Evolutionary conservation across 2,329 filamentous ascomycete genomes (phyloP).

Genomic region (Pseudogymnoascus sp.): DNA sequence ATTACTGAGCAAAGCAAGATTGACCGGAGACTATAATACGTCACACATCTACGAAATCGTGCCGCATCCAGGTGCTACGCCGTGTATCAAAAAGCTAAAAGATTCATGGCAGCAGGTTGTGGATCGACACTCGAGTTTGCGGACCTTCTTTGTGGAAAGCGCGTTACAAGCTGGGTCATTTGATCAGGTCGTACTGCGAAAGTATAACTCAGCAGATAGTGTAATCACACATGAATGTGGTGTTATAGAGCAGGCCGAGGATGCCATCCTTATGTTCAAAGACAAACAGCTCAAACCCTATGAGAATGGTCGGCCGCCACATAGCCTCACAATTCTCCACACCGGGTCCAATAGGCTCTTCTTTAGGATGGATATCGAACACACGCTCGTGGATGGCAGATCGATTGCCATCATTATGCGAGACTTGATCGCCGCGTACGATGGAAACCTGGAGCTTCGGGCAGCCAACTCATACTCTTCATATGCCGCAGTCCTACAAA

Average conservation of each 20-base stretch:
- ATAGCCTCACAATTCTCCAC: slow-evolving; percentile 38
- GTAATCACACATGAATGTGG: not conserved
- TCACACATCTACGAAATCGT: slow-evolving; percentile 21
- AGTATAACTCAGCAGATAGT: not conserved
- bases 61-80: slow-evolving; percentile 18
- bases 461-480: slow-evolving; percentile 11
- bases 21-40: slow-evolving; percentile 11
- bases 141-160: slow-evolving; percentile 25
- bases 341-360: slow-evolving; percentile 33
- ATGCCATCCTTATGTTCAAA: not conserved
- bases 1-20: slow-evolving; percentile 13
- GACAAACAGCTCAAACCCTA: slow-evolving; percentile 10
- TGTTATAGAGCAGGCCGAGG: not conserved
- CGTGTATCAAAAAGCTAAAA: slow-evolving; percentile 22
- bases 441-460: slow-evolving; percentile 26
- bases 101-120: slow-evolving; percentile 23
- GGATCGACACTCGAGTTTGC: slow-evolving; percentile 24
- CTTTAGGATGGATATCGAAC: slow-evolving; percentile 40
- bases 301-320: slow-evolving; percentile 28
- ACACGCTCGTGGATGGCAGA: slow-evolving; percentile 41
- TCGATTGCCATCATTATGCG: slow-evolving; percentile 39
- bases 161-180: slow-evolving; percentile 13
- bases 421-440: slow-evolving; percentile 38
- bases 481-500: slow-evolving; percentile 29
- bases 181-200: slow-evolving; percentile 24